Evolutionary conservation across 352 stramenopile species (phyloP).

Genomic region (Phytophthora colocasiae): DNA sequence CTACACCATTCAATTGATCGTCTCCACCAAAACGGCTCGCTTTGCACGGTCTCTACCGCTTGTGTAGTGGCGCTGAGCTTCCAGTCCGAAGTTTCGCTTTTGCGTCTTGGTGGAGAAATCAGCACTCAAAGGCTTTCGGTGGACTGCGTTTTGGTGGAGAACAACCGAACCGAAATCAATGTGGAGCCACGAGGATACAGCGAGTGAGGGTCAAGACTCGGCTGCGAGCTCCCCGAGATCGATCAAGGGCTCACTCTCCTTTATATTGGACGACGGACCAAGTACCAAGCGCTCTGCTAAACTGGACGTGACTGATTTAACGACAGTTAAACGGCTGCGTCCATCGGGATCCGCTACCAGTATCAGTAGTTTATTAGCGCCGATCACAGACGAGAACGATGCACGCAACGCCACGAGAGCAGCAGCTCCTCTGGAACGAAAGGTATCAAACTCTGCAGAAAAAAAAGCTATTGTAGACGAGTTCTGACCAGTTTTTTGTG

Average conservation of each 20-base stretch:
- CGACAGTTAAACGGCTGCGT: conserved; percentile 11
- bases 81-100: conserved; percentile 26
- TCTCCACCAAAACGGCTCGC: conserved; percentile 36
- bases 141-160: conserved; percentile 2
- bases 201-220: conserved; percentile 18
- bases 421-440: conserved; percentile 12
- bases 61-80: not conserved
- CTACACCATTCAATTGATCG: conserved; percentile 19
- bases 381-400: conserved; percentile 17
- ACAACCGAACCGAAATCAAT: conserved; percentile 4
- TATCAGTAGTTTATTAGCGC: conserved; percentile 20
- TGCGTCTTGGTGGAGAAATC: conserved; percentile 38
- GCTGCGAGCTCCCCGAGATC: conserved; percentile 24
- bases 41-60: conserved; percentile 34
- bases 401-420: conserved; percentile 12
- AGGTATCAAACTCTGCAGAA: conserved; percentile 11
- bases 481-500: conserved; percentile 3
- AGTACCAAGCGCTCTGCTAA: conserved; percentile 4
- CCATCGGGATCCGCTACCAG: conserved; percentile 7
- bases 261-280: conserved; percentile 40
- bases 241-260: conserved; percentile 50
- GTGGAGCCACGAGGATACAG: conserved; percentile 15
- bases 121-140: conserved; percentile 12
- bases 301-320: conserved; percentile 4
- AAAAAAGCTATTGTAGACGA: not conserved